Conservation (phyloP, 495 filamentous ascomycete genomes). For the Xylaria nigripes region DNA sequence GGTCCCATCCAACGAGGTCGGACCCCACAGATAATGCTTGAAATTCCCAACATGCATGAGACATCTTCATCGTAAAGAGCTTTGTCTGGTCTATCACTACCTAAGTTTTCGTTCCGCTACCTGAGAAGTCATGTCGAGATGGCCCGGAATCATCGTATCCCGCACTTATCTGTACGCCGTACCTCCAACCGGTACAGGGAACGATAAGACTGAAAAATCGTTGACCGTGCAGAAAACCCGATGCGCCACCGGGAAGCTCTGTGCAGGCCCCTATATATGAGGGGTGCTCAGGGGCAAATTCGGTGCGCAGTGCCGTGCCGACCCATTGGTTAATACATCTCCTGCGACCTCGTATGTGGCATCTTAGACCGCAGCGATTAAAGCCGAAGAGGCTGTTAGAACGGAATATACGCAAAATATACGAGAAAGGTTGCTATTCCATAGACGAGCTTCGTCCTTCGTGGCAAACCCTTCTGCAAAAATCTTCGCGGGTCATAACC, state of each 20-base stretch:
- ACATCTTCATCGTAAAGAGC: background rate
- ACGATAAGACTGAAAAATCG: background rate
- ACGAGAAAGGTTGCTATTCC: conserved; percentile 26
- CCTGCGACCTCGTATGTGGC: background rate
- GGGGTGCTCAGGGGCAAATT: background rate
- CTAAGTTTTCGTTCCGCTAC: background rate
- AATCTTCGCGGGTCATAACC: conserved; percentile 28
- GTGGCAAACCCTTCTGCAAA: conserved; percentile 15
- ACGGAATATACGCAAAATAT: conserved; percentile 30
- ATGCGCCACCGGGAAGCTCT: background rate
- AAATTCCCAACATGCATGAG: too few relatives aligned
- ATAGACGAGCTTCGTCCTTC: conserved; percentile 22
- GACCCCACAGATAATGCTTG: too few relatives aligned
- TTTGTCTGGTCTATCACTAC: background rate
- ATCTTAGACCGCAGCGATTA: background rate
- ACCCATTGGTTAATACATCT: background rate
- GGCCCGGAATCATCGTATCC: background rate
- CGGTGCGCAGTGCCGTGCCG: background rate
- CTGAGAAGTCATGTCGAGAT: background rate
- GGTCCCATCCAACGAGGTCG: too few relatives aligned
- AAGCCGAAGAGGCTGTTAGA: conserved; percentile 9
- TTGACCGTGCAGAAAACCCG: background rate
- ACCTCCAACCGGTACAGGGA: background rate
- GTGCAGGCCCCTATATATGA: background rate
- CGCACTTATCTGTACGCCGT: background rate